phyloP scores from a whole-genome alignment of 2,329 filamentous ascomycete genomes.

The Emergomyces orientalis region DNA sequence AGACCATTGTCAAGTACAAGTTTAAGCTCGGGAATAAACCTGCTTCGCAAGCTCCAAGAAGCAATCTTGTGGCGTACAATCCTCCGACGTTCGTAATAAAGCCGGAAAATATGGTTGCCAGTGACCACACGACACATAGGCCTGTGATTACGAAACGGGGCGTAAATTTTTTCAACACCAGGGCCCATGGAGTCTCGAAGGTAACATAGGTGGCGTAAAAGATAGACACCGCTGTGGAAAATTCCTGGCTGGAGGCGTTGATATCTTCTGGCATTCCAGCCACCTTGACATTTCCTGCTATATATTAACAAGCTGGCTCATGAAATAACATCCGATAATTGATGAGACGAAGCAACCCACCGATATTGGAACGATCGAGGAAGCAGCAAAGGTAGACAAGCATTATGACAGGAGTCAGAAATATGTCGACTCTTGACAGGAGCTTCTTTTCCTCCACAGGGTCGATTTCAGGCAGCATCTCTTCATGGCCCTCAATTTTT shows the following conservation, averaged over 20 bases:
- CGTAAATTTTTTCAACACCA: slow-evolving; percentile 42
- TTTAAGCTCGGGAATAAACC: slow-evolving; percentile 35
- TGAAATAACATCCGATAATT: not conserved
- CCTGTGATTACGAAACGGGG: slow-evolving; percentile 35
- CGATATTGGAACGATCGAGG: slow-evolving; percentile 48
- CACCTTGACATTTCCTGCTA: slow-evolving; percentile 39
- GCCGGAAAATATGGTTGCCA: slow-evolving; percentile 42
- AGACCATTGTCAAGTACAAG: slow-evolving; percentile 35
- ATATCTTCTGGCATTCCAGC: slow-evolving; percentile 42
- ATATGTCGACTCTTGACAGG: slow-evolving; percentile 41
- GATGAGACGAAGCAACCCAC: slow-evolving; percentile 18
- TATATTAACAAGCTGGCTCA: not conserved
- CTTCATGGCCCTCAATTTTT: not conserved
- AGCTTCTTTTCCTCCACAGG: slow-evolving; percentile 39
- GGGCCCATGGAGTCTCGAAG: slow-evolving; percentile 41
- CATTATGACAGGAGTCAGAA: slow-evolving; percentile 46
- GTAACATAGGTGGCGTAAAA: slow-evolving; percentile 46
- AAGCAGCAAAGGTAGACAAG: slow-evolving; percentile 48
- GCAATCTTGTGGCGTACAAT: slow-evolving; percentile 34
- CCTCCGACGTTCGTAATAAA: slow-evolving; percentile 37
- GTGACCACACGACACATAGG: slow-evolving; percentile 39
- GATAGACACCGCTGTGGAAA: slow-evolving; percentile 42
- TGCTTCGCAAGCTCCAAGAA: slow-evolving; percentile 31
- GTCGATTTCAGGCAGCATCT: slow-evolving; percentile 28
- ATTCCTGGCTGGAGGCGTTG: slow-evolving; percentile 32